These are phyloP conservation scores for Plenodomus biglobosus DNA, from an alignment of 2,329 filamentous ascomycete genomes.

Conservation along the genomic window DNA sequence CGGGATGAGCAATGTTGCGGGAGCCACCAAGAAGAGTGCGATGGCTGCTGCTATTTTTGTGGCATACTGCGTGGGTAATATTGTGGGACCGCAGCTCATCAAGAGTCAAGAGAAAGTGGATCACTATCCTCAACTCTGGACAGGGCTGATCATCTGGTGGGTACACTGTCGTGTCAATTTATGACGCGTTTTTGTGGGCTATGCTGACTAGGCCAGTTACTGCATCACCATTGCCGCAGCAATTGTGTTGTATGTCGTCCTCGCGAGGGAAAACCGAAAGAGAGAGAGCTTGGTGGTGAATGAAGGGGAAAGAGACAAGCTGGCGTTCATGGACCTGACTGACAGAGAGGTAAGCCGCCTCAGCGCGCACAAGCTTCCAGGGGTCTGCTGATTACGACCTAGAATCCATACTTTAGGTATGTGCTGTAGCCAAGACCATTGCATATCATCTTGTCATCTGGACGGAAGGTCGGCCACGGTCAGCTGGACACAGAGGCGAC, in stretches of 20 bases:
- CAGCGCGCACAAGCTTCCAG: not conserved
- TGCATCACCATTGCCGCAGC: slow-evolving; percentile 66
- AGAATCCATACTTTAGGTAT: slow-evolving; percentile 62
- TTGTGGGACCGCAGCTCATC: slow-evolving; percentile 72
- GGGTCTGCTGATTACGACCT: not conserved
- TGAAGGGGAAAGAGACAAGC: slow-evolving; percentile 57
- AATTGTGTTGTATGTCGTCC: slow-evolving; percentile 58
- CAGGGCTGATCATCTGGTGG: slow-evolving; percentile 64
- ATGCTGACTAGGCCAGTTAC: slow-evolving; percentile 52
- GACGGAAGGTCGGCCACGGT: not conserved
- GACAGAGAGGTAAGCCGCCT: slow-evolving; percentile 45
- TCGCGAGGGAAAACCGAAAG: slow-evolving; percentile 54
- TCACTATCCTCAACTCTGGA: slow-evolving; percentile 73
- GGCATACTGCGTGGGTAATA: slow-evolving; percentile 75
- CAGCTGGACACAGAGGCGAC: not conserved
- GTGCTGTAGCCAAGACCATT: slow-evolving; percentile 35
- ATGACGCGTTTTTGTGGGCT: not conserved
- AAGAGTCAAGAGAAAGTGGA: slow-evolving; percentile 63
- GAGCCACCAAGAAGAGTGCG: slow-evolving; percentile 76
- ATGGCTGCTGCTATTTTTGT: slow-evolving; percentile 75
- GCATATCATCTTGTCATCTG: not conserved
- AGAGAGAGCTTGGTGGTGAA: slow-evolving; percentile 54
- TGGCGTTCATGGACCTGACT: slow-evolving; percentile 55
- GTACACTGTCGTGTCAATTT: slow-evolving; percentile 5
- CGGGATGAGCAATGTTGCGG: slow-evolving; percentile 69